Percentiles rank a stretch among this genome's conserved stretches.
These are phyloP conservation scores for Boletus tomentosulus DNA, from an alignment of 768 basidiomycete species.

Conservation along the genomic window DNA sequence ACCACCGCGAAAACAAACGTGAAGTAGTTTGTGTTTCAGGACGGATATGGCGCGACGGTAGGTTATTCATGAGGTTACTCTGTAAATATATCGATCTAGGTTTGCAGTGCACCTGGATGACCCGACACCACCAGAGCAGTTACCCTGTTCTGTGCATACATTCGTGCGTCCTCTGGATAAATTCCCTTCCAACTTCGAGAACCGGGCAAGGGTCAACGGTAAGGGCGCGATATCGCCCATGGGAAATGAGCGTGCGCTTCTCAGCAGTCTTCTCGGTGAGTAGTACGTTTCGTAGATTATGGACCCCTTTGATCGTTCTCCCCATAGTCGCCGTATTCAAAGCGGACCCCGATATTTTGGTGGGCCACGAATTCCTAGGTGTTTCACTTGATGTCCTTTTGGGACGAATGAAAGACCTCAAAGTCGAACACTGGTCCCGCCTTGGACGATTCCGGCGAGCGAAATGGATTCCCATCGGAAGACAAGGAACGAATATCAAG, in stretches of 20 bases:
- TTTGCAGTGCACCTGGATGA: slow-evolving; percentile 81
- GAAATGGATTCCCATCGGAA: slow-evolving; percentile 78
- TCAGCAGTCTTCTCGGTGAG: slow-evolving; percentile 74
- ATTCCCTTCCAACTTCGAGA: slow-evolving; percentile 84
- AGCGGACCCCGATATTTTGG: slow-evolving; percentile 89
- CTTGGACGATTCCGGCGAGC: slow-evolving; percentile 85
- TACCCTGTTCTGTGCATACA: slow-evolving; percentile 80
- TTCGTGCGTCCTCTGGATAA: slow-evolving; percentile 86
- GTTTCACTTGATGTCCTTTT: slow-evolving; percentile 87
- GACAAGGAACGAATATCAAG: slow-evolving; percentile 77
- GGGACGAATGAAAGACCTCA: slow-evolving; percentile 85
- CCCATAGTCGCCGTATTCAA: slow-evolving; percentile 66
- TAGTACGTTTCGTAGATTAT: slow-evolving; percentile 9
- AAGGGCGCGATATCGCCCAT: slow-evolving; percentile 70
- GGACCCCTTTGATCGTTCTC: not conserved
- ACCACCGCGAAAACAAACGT: slow-evolving; percentile 90
- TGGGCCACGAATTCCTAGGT: slow-evolving; percentile 93
- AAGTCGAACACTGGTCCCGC: slow-evolving; percentile 91
- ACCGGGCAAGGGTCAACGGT: slow-evolving; percentile 54
- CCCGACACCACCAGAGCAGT: slow-evolving; percentile 81
- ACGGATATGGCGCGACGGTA: slow-evolving; percentile 77
- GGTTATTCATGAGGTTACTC: slow-evolving; percentile 11
- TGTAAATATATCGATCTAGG: not conserved
- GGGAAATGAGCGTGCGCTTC: slow-evolving; percentile 79
- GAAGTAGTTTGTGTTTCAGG: slow-evolving; percentile 86